Evolutionary conservation across 2,329 filamentous ascomycete species (phyloP).

Genomic region (Graphilbum sp.): DNA sequence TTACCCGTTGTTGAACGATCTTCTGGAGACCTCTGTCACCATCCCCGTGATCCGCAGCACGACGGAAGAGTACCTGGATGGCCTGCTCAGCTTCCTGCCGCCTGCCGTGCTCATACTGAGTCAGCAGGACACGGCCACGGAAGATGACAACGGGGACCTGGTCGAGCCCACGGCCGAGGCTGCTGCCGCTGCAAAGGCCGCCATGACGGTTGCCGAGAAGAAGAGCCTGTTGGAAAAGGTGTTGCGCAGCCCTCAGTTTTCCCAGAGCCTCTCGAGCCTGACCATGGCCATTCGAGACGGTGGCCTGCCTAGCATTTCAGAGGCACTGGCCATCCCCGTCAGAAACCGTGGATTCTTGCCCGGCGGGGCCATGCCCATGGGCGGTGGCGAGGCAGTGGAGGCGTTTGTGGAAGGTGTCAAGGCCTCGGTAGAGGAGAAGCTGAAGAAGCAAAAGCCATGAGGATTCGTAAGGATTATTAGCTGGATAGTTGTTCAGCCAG

Average conservation of each 20-base stretch:
- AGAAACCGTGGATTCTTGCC: conserved; percentile 70
- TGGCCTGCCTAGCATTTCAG: conserved; percentile 75
- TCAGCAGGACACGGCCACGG: conserved; percentile 43
- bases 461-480: too few relatives aligned
- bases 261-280: conserved; percentile 69
- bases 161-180: conserved; percentile 50
- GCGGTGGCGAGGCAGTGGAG: conserved; percentile 76
- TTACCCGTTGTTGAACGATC: conserved; percentile 73
- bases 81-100: conserved; percentile 63
- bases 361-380: conserved; percentile 63
- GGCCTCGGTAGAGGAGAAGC: conserved; percentile 51
- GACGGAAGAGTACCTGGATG: conserved; percentile 51
- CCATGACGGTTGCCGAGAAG: conserved; percentile 61
- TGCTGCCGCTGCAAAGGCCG: conserved; percentile 56
- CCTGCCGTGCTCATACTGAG: conserved; percentile 62
- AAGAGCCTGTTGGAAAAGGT: conserved; percentile 66
- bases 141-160: conserved; percentile 40
- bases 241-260: conserved; percentile 76
- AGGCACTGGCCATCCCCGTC: conserved; percentile 67
- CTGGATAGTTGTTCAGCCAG: too few relatives aligned
- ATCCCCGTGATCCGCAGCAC: conserved; percentile 56
- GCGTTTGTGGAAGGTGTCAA: conserved; percentile 84
- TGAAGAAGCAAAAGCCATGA: conserved; percentile 7
- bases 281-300: conserved; percentile 82
- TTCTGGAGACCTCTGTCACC: conserved; percentile 63